phyloP scores from a whole-genome alignment of 2,329 filamentous ascomycete species.

The Fusarium pininemorale region DNA sequence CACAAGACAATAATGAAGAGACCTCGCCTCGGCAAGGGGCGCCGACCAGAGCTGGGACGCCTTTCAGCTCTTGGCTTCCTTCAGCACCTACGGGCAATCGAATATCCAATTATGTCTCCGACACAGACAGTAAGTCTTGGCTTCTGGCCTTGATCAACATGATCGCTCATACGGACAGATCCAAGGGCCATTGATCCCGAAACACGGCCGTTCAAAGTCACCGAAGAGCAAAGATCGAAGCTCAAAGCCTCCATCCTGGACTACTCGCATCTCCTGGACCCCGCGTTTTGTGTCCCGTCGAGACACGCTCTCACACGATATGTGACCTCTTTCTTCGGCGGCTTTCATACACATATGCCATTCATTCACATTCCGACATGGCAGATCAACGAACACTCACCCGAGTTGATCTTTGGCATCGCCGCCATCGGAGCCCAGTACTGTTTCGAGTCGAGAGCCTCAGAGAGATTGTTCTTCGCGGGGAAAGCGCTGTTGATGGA shows the following conservation, averaged over 20 bases:
- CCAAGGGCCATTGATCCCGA: slow-evolving; percentile 4
- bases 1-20: neutral
- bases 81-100: slow-evolving; percentile 47
- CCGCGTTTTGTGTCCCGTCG: slow-evolving; percentile 47
- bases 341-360: slow-evolving; percentile 51
- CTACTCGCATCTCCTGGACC: slow-evolving; percentile 36
- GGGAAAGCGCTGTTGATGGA: slow-evolving; percentile 47
- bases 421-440: slow-evolving; percentile 50
- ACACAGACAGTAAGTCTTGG: neutral
- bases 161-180: neutral
- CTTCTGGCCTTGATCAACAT: neutral
- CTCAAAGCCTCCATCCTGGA: slow-evolving; percentile 15
- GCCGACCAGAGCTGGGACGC: slow-evolving; percentile 39
- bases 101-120: slow-evolving; percentile 28
- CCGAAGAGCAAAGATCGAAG: slow-evolving; percentile 47
- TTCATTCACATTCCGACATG: slow-evolving; percentile 51
- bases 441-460: slow-evolving; percentile 49
- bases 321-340: slow-evolving; percentile 41
- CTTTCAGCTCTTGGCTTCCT: slow-evolving; percentile 51
- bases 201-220: slow-evolving; percentile 39
- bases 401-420: slow-evolving; percentile 48
- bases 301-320: slow-evolving; percentile 50
- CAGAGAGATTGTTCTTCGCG: slow-evolving; percentile 47
- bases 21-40: neutral
- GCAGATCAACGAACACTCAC: slow-evolving; percentile 43